Evolutionary conservation across 192 early-diverging fungal species (phyloP).

Genomic region (Coemansia reversa): DNA sequence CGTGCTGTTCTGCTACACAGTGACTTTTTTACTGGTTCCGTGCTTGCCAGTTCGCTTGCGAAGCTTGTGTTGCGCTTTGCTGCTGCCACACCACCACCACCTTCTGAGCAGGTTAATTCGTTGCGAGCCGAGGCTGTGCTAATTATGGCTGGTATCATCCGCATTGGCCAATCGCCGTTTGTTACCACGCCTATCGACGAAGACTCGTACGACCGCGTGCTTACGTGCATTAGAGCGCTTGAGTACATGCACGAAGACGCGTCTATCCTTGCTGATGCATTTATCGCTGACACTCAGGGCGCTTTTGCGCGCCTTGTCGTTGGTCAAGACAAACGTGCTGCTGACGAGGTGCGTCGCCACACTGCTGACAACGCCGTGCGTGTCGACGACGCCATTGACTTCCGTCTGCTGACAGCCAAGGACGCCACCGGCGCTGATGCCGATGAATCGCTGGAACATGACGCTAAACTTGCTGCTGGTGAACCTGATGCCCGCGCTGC

Average conservation of each 20-base stretch:
- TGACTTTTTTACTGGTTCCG: slow-evolving; percentile 89
- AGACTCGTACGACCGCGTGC: slow-evolving; percentile 92
- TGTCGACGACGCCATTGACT: slow-evolving; percentile 86
- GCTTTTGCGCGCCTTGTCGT: slow-evolving; percentile 58
- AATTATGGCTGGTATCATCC: slow-evolving; percentile 94
- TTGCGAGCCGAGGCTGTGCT: slow-evolving; percentile 96
- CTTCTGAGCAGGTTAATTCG: slow-evolving; percentile 62
- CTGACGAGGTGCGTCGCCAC: slow-evolving; percentile 38
- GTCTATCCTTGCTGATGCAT: slow-evolving; percentile 48
- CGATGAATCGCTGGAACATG: slow-evolving; percentile 78
- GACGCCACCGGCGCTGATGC: slow-evolving; percentile 66
- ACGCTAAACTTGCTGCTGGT: slow-evolving; percentile 87
- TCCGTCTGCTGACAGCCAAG: slow-evolving; percentile 70
- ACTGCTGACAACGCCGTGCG: slow-evolving; percentile 58
- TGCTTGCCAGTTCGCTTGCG: slow-evolving; percentile 85
- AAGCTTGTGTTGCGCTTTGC: slow-evolving; percentile 85
- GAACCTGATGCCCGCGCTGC: slow-evolving; percentile 70
- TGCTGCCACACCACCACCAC: slow-evolving; percentile 12
- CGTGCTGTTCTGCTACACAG: slow-evolving; percentile 82
- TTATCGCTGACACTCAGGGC: slow-evolving; percentile 60
- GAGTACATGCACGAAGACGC: slow-evolving; percentile 59
- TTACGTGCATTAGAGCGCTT: slow-evolving; percentile 78
- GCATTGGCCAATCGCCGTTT: slow-evolving; percentile 88
- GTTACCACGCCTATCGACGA: slow-evolving; percentile 89
- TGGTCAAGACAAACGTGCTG: slow-evolving; percentile 64